Conservation (phyloP, 2,329 filamentous ascomycete genomes). For the Neofusicoccum umdonicola region DNA sequence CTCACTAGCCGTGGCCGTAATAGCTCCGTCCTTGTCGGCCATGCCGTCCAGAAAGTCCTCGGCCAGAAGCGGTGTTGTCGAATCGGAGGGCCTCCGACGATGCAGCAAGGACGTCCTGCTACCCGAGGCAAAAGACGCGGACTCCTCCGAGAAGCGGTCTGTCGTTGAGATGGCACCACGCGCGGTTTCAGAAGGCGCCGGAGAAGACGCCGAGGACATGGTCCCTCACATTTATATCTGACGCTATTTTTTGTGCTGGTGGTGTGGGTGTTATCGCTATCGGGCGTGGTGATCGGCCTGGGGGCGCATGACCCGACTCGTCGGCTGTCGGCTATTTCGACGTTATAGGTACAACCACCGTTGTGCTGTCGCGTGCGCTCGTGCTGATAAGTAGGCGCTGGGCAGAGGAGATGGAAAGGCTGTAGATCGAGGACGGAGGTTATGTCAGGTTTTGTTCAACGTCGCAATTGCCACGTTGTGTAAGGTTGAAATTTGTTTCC, state of each 20-base stretch:
- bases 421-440: too few species aligned
- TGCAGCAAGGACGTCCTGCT: not conserved
- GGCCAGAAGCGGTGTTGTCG: not conserved
- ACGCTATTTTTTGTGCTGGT: not conserved
- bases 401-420: not conserved
- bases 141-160: not conserved
- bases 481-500: too few species aligned
- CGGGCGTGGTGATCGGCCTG: not conserved
- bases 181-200: not conserved
- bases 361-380: not conserved
- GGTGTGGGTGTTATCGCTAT: conserved; percentile 3
- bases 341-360: not conserved
- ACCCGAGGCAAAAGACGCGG: not conserved
- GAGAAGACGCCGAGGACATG: not conserved
- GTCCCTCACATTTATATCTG: not conserved
- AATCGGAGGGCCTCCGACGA: not conserved
- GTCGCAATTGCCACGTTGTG: too few species aligned
- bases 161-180: too few species aligned
- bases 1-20: not conserved
- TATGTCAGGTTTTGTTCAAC: too few species aligned
- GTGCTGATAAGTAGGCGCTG: not conserved
- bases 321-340: conserved; percentile 9
- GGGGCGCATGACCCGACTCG: not conserved
- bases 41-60: not conserved
- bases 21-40: not conserved